These are phyloP conservation scores for Pilatotrama ljubarskyi DNA, from an alignment of 768 basidiomycete genomes.

Conservation along the genomic window DNA sequence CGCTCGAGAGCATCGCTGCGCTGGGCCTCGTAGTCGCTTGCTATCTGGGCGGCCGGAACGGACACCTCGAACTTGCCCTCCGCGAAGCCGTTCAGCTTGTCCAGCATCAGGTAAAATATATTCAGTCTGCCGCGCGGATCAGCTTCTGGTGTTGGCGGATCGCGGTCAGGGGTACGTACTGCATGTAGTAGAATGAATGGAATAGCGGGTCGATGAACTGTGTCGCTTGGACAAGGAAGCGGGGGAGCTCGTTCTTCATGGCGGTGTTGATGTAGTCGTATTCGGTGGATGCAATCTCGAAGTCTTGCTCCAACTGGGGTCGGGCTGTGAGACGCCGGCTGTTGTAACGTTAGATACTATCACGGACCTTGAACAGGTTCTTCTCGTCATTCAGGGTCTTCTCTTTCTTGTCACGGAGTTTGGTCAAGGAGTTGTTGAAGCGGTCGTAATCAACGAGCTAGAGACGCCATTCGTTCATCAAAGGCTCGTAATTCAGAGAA, in stretches of 20 bases:
- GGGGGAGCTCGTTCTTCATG: constrained; percentile 89
- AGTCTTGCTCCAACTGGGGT: constrained; percentile 88
- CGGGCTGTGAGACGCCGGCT: neutral
- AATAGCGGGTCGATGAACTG: constrained; percentile 97
- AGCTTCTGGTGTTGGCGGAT: neutral
- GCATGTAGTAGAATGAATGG: constrained; percentile 99
- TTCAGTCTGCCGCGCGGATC: constrained; percentile 60
- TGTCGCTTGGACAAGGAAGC: constrained; percentile 86
- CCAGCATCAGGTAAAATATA: constrained; percentile 90
- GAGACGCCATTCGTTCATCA: neutral
- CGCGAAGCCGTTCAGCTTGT: constrained; percentile 89
- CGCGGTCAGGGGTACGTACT: constrained; percentile 56
- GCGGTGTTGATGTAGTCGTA: constrained; percentile 91
- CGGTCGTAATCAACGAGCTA: constrained; percentile 93
- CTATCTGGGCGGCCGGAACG: constrained; percentile 67
- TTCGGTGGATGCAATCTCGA: constrained; percentile 87
- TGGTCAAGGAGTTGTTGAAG: constrained; percentile 92
- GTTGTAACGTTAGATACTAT: neutral
- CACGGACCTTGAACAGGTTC: constrained; percentile 86
- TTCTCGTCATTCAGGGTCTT: constrained; percentile 96
- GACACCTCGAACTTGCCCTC: constrained; percentile 74
- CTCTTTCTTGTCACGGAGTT: constrained; percentile 97
- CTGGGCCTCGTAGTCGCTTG: constrained; percentile 72
- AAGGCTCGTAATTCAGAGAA: neutral
- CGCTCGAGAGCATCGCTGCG: constrained; percentile 80